A percentile compares a stretch with the other conserved stretches of the same genome.
Conservation (phyloP, 352 stramenopile species). For the Aphanomyces invadans region DNA sequence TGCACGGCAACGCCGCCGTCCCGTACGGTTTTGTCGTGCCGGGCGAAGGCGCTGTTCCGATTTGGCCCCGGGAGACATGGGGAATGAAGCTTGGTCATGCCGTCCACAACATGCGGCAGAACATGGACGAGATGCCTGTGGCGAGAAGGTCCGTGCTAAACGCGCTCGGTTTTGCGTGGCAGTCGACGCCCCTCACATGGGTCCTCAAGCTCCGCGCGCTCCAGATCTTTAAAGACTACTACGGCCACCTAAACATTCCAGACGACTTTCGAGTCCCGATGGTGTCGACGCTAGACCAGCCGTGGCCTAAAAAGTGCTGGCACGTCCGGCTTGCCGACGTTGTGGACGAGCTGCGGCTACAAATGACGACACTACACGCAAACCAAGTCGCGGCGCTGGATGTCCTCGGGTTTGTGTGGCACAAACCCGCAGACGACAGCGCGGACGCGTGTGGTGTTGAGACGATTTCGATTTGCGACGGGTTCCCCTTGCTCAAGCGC, state of each 20-base stretch:
- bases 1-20: conserved; percentile 86
- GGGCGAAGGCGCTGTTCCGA: conserved; percentile 29
- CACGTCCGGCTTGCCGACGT: conserved; percentile 61
- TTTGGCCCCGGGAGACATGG: conserved; percentile 81
- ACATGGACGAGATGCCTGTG: conserved; percentile 78
- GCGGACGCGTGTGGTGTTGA: neutral
- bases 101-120: conserved; percentile 88
- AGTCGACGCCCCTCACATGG: conserved; percentile 49
- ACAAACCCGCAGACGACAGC: conserved; percentile 37
- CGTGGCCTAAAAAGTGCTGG: conserved; percentile 45
- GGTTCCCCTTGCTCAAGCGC: conserved; percentile 14
- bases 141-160: conserved; percentile 64
- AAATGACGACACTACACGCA: conserved; percentile 35
- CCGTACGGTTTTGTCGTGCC: conserved; percentile 89
- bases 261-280: conserved; percentile 68
- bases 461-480: conserved; percentile 15
- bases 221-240: conserved; percentile 36
- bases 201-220: conserved; percentile 54
- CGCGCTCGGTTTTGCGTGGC: conserved; percentile 89
- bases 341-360: conserved; percentile 50
- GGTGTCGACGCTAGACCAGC: conserved; percentile 47
- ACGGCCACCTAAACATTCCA: conserved; percentile 45
- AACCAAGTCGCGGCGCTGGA: conserved; percentile 46
- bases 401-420: conserved; percentile 55
- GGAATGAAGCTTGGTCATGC: conserved; percentile 83